Evolutionary conservation across 306 rosid genomes (phyloP), one percentile per base, ranked within the genome.

Genomic region (Prunus davidiana): DNA sequence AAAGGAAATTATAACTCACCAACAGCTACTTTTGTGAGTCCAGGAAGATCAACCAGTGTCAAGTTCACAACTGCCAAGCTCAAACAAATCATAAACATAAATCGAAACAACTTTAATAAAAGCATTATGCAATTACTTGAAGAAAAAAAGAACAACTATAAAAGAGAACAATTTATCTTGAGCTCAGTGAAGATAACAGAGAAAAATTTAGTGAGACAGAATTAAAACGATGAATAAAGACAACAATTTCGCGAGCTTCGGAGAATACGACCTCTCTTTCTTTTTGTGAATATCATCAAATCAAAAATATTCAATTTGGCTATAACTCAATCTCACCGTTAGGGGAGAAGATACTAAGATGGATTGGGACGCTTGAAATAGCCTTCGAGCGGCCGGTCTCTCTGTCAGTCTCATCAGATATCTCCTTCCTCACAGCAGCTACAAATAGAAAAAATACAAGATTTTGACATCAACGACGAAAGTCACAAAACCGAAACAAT

Each of bases 1-100:
- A 10, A 18, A 52, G 24, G 46, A 54, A 54, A 46, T 12, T 24
- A 16, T 38, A 6, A 71, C 84, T 81, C 67, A 84, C 88, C 88
- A 58, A 84, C 79, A 67, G 86, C 88, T 67, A 85, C 88, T 76
- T 85, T 85, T 46, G 88, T 85, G 47, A 85, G 83, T 62, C 88
- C 88, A 69, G 88, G 86, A 71, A 85, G 85, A 85, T 85, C 88
- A 19, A 85, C 45, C 18, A 85, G 67, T 51, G 88, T 81, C 83
- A 85, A 63, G 73, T 85, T 85, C 64, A 85, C 88, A 63, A 85
- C 88, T 84, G 85, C 76, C 67, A 70, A 18, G 45, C 6, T 34
- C 27, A 46, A 64, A 64, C 30, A 76, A 56, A 12, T 67, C 57
- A 12, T 25, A 46, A 65, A 16, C 16, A 72, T 12, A 64, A 24